phyloP scores from a whole-genome alignment of 352 stramenopile genomes.

The Elongisporangium senticosum region DNA sequence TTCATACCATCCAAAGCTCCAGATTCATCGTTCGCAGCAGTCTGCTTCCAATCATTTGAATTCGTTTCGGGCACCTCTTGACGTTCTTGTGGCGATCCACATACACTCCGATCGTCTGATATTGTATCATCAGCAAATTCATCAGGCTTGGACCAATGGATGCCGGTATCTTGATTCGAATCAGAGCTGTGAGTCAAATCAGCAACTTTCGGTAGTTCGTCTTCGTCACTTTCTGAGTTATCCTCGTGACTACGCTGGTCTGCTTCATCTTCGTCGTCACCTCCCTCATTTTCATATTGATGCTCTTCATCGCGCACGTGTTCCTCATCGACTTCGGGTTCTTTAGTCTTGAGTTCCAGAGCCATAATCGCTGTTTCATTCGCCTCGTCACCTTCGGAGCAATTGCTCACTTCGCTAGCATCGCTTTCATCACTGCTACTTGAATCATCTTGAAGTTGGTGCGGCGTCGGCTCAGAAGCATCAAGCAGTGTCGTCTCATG shows the following conservation, averaged over 20 bases:
- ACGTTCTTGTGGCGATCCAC: slow-evolving; percentile 1
- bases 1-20: background rate
- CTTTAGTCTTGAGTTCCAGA: slow-evolving; percentile 21
- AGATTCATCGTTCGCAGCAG: too few species aligned
- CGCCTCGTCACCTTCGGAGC: slow-evolving; percentile 48
- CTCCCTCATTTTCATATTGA: slow-evolving; percentile 7
- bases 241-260: background rate
- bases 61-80: background rate
- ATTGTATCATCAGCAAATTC: background rate
- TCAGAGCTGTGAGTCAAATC: background rate
- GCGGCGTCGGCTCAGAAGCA: background rate
- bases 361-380: slow-evolving; percentile 51
- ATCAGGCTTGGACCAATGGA: background rate
- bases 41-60: background rate
- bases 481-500: background rate
- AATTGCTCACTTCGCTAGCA: slow-evolving; percentile 65
- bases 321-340: background rate
- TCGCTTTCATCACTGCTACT: slow-evolving; percentile 35
- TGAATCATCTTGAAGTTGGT: background rate
- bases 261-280: background rate
- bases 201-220: background rate
- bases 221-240: background rate
- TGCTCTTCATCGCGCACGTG: background rate
- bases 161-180: background rate
- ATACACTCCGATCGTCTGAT: background rate